Conservation (phyloP, 495 filamentous ascomycete species). For the Daldinia grandis region DNA sequence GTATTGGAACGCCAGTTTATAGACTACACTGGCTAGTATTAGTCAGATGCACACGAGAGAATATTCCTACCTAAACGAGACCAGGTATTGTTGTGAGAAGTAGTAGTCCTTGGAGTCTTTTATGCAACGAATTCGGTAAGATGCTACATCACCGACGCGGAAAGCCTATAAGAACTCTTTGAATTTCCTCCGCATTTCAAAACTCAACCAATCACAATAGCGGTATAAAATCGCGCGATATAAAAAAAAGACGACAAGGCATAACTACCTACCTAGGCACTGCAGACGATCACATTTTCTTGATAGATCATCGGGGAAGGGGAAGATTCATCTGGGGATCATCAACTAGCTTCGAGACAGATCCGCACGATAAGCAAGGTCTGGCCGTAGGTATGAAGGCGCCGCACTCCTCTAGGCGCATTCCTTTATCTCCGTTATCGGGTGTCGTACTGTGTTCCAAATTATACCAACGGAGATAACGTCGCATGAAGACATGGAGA, state of each 20-base stretch:
- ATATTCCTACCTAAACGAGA: not conserved
- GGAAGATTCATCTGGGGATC: constrained; percentile 41
- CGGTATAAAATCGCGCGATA: constrained; percentile 4
- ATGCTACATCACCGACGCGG: constrained; percentile 11
- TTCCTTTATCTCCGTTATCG: constrained; percentile 44
- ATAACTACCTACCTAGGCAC: no score
- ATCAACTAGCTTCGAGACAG: constrained; percentile 21
- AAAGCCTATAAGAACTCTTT: constrained; percentile 32
- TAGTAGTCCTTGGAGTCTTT: constrained; percentile 1
- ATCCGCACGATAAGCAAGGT: constrained; percentile 36
- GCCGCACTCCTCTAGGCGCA: constrained; percentile 21
- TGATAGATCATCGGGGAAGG: constrained; percentile 37
- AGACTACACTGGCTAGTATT: constrained; percentile 17
- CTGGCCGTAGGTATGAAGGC: constrained; percentile 28
- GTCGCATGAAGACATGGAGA: constrained; percentile 23
- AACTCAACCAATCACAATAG: constrained; percentile 25
- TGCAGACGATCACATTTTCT: constrained; percentile 19
- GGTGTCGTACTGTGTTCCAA: constrained; percentile 26
- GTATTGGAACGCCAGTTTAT: not conserved
- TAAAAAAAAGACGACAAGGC: constrained; percentile 16
- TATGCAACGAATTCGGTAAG: constrained; percentile 27
- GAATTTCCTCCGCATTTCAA: constrained; percentile 33
- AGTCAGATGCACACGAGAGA: constrained; percentile 6
- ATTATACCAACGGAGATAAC: constrained; percentile 38
- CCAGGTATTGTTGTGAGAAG: not conserved